These are phyloP conservation scores for Claviceps sp. DNA, from an alignment of 2,329 filamentous ascomycete species.

Conservation along the genomic window DNA sequence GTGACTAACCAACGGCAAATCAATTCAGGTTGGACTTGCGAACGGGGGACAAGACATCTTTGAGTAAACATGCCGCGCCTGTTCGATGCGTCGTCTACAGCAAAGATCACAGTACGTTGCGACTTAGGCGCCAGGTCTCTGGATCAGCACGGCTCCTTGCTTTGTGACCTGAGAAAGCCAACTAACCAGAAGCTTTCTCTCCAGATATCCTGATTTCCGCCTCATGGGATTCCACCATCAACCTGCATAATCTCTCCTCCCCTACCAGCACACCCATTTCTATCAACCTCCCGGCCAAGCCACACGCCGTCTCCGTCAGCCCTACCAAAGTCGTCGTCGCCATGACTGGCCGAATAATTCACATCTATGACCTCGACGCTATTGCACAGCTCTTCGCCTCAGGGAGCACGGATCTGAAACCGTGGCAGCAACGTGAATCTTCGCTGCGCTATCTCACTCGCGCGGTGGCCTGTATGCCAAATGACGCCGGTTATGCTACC, in stretches of 20 bases:
- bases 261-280: constrained; percentile 42
- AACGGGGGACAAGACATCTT: constrained; percentile 55
- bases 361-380: constrained; percentile 79
- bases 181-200: not conserved
- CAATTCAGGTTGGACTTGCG: constrained; percentile 47
- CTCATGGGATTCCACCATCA: constrained; percentile 86
- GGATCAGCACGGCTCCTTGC: no score
- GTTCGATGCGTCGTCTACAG: constrained; percentile 80
- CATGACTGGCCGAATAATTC: constrained; percentile 85
- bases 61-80: constrained; percentile 67
- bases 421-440: constrained; percentile 88
- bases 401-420: constrained; percentile 42
- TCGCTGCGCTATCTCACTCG: constrained; percentile 93
- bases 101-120: constrained; percentile 46
- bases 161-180: no score
- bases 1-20: not conserved
- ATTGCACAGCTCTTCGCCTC: constrained; percentile 41
- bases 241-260: constrained; percentile 57
- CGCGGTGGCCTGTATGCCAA: constrained; percentile 89
- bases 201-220: constrained; percentile 67
- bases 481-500: constrained; percentile 85
- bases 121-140: no score
- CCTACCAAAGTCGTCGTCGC: constrained; percentile 78
- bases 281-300: constrained; percentile 68
- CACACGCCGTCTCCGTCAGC: constrained; percentile 71